phyloP scores from a whole-genome alignment of 805 yeast species.

The Zygosaccharomyces siamensis region DNA sequence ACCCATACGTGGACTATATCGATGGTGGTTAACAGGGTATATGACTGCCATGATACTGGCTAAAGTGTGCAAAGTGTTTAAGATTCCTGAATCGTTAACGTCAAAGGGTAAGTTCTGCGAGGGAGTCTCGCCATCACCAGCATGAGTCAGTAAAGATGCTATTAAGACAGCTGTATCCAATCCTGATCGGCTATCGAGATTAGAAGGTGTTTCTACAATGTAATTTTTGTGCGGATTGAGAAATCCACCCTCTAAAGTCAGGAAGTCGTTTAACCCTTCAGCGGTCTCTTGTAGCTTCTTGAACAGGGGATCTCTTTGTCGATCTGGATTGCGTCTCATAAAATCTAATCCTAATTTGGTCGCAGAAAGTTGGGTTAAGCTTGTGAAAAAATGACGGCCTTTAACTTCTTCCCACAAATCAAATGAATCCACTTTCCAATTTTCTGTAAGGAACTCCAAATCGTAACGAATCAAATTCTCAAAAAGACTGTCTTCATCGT shows the following conservation, averaged over 20 bases:
- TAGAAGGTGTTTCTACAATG: conserved; percentile 64
- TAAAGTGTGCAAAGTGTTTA: conserved; percentile 60
- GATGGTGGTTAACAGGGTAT: conserved; percentile 68
- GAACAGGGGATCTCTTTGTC: conserved; percentile 16
- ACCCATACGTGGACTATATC: conserved; percentile 39
- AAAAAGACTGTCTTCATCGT: conserved; percentile 41
- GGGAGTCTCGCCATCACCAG: conserved; percentile 38
- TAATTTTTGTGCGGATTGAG: conserved; percentile 43
- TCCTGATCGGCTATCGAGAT: conserved; percentile 53
- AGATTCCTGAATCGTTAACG: conserved; percentile 50
- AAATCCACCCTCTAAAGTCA: conserved; percentile 34
- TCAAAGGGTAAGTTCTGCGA: conserved; percentile 46
- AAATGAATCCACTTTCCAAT: conserved; percentile 67
- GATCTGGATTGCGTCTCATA: conserved; percentile 24
- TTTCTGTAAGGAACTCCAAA: conserved; percentile 52
- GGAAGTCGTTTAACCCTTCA: conserved; percentile 24
- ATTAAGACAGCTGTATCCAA: conserved; percentile 70
- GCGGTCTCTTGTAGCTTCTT: conserved; percentile 26
- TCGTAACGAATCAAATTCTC: conserved; percentile 59
- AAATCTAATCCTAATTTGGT: conserved; percentile 50
- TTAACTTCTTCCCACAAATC: conserved; percentile 91
- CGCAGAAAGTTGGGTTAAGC: conserved; percentile 68
- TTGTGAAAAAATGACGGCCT: conserved; percentile 74
- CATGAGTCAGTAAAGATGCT: conserved; percentile 41
- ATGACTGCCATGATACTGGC: conserved; percentile 64